Evolutionary conservation across 1,284 basidiomycete genomes (phyloP), one percentile per base, ranked within the genome.

Genomic region (Mycosarcoma mackinlayi): DNA sequence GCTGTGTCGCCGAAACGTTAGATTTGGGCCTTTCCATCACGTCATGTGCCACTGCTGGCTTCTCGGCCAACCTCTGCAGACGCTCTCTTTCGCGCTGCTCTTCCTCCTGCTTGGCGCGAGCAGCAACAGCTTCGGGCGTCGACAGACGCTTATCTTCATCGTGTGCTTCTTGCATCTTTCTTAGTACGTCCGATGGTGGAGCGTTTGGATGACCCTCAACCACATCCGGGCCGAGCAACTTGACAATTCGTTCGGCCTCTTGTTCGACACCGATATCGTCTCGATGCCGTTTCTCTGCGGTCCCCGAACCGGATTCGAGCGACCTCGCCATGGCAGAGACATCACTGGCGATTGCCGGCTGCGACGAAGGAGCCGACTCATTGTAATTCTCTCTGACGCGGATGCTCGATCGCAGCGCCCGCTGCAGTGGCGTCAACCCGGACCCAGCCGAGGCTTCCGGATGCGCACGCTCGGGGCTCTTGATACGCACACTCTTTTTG

Each of bases 241-340:
- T 56, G 18, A 81, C 66, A 21, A 81, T 79, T 4, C 68, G 56
- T n/a, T 71, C 71, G 1, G 79, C 79, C 40, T 81, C 79, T 38
- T 80, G 74, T 30, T 78, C 75, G 3, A 78, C 75, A 14, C 78
- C 76, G 1, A 71, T 62, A 31, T 76, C 76, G 51, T 79, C 77
- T 8, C 55, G 57, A 30, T 78, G 66, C 16, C 65, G 39, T 50
- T 72, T 72, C 45, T 65, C 66, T n/a, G 48, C 74, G 19, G 53
- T 64, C 3, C 49, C 66, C 6, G 61, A 64, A 0, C 61, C 61
- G 7, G 52, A 28, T 8, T 69, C 60, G 24, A 53, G 46, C 37
- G 23, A 34, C 4, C 53, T 31, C 24, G 40, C 13, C 30, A 46
- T 48, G 19, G 27, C 33, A 1, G 34, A 23, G 8, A 31, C 19